Conservation (phyloP, 495 filamentous ascomycete genomes). For the Podospora anserina region DNA sequence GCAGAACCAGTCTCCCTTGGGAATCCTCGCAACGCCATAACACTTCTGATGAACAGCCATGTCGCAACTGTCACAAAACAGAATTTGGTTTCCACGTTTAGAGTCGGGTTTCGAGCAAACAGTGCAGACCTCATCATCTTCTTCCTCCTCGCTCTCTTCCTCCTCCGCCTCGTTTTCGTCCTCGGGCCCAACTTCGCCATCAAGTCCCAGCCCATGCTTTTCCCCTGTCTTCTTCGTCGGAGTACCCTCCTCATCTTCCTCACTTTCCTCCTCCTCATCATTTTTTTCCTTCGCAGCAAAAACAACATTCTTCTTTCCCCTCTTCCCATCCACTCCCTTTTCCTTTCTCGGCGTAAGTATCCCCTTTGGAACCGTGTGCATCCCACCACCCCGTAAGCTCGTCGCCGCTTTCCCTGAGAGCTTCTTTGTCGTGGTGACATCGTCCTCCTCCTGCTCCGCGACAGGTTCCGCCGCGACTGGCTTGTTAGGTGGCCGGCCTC, state of each 20-base stretch:
- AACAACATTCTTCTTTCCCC: conserved; percentile 39
- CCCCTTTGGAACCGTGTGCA: conserved; percentile 31
- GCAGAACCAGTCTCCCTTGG: conserved; percentile 88
- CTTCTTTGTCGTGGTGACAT: neutral
- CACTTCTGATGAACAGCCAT: conserved; percentile 84
- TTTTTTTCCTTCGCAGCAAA: conserved; percentile 31
- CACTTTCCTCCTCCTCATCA: conserved; percentile 21
- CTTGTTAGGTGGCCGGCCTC: conserved; percentile 18
- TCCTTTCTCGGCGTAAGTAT: conserved; percentile 42
- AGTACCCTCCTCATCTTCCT: conserved; percentile 17
- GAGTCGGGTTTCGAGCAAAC: conserved; percentile 51
- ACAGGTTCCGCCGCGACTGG: conserved; percentile 7
- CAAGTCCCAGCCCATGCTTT: conserved; percentile 18
- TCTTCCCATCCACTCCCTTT: conserved; percentile 15
- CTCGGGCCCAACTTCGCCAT: conserved; percentile 13
- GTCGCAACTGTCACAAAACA: conserved; percentile 93
- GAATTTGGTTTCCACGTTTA: conserved; percentile 56
- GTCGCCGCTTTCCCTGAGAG: conserved; percentile 6
- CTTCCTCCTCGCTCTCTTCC: conserved; percentile 23
- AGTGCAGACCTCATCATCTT: conserved; percentile 46
- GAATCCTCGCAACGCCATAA: conserved; percentile 77
- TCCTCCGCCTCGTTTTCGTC: conserved; percentile 3
- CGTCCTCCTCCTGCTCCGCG: neutral
- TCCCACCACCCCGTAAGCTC: conserved; percentile 9
- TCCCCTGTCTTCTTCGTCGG: conserved; percentile 9